These are phyloP conservation scores for Scedosporium dehoogii DNA, from an alignment of 2,329 filamentous ascomycete species.

Conservation along the genomic window DNA sequence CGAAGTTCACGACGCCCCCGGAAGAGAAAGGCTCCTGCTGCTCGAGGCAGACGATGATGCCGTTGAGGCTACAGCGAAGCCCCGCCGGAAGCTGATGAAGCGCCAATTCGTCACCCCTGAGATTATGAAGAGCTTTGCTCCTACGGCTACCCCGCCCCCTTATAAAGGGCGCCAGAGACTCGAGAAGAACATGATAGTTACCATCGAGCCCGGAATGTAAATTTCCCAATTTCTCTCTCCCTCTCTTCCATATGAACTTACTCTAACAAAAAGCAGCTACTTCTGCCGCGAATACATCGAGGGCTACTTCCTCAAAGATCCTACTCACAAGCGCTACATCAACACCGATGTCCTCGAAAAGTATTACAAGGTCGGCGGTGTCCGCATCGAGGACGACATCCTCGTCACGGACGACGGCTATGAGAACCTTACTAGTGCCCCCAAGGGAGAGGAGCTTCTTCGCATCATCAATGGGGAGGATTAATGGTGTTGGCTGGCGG, in stretches of 20 bases:
- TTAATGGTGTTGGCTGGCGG: background rate
- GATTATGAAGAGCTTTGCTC: slow-evolving; percentile 17
- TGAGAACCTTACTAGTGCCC: slow-evolving; percentile 74
- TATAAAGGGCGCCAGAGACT: slow-evolving; percentile 31
- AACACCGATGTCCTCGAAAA: slow-evolving; percentile 52
- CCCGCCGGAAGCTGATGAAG: slow-evolving; percentile 18
- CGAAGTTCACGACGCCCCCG: slow-evolving; percentile 52
- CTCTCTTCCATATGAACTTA: background rate
- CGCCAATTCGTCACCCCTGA: slow-evolving; percentile 28
- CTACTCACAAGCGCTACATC: slow-evolving; percentile 52
- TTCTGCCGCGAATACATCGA: slow-evolving; percentile 67
- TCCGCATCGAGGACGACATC: slow-evolving; percentile 87
- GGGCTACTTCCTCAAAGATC: slow-evolving; percentile 52
- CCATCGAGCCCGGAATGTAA: slow-evolving; percentile 66
- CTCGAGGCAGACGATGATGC: slow-evolving; percentile 12
- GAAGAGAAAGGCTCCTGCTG: slow-evolving; percentile 26
- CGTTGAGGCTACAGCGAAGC: background rate
- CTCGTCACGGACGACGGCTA: slow-evolving; percentile 67
- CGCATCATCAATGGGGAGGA: slow-evolving; percentile 40
- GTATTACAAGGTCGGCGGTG: slow-evolving; percentile 75
- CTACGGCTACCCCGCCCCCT: slow-evolving; percentile 15
- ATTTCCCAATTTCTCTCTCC: background rate
- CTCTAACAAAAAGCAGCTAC: slow-evolving; percentile 38
- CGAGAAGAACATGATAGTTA: slow-evolving; percentile 58
- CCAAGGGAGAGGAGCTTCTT: slow-evolving; percentile 65